These are phyloP conservation scores for Metschnikowia chrysomelidarum DNA, from an alignment of 805 yeast species.

Conservation along the genomic window DNA sequence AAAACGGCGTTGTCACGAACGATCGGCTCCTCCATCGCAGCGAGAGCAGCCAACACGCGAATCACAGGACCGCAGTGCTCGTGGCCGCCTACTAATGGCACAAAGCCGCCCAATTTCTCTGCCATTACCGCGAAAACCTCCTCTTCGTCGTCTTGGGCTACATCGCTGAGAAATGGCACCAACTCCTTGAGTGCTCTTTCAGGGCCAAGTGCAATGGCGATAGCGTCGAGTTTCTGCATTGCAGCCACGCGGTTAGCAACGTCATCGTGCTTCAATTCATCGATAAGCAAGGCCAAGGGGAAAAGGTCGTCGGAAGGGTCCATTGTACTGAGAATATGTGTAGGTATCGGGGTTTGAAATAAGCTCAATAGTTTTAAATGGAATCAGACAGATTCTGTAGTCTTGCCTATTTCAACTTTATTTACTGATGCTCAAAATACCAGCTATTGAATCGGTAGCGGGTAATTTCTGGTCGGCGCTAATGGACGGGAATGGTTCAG, in stretches of 20 bases:
- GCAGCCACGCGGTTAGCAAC: conserved; percentile 91
- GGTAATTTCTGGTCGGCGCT: no score
- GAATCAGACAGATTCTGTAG: no score
- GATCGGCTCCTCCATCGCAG: conserved; percentile 92
- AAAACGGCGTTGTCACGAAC: conserved; percentile 94
- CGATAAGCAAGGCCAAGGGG: conserved; percentile 95
- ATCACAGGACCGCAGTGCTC: conserved; percentile 49
- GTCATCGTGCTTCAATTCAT: conserved; percentile 95
- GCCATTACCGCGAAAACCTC: conserved; percentile 95
- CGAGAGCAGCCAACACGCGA: conserved; percentile 73
- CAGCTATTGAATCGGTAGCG: no score
- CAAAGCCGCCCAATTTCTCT: conserved; percentile 81
- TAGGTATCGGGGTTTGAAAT: no score
- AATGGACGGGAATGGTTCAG: no score
- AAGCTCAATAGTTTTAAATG: no score
- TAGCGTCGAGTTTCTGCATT: conserved; percentile 90
- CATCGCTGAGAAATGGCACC: conserved; percentile 85
- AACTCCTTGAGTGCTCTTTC: conserved; percentile 88
- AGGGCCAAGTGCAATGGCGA: conserved; percentile 92
- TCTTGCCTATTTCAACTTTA: no score
- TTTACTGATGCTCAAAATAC: no score
- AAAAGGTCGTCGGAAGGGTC: conserved; percentile 78
- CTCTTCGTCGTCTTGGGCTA: conserved; percentile 95
- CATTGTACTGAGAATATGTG: no score
- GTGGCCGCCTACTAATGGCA: conserved; percentile 86